phyloP scores from a whole-genome alignment of 2,329 filamentous ascomycete species.

The Rhinocladiella mackenziei region DNA sequence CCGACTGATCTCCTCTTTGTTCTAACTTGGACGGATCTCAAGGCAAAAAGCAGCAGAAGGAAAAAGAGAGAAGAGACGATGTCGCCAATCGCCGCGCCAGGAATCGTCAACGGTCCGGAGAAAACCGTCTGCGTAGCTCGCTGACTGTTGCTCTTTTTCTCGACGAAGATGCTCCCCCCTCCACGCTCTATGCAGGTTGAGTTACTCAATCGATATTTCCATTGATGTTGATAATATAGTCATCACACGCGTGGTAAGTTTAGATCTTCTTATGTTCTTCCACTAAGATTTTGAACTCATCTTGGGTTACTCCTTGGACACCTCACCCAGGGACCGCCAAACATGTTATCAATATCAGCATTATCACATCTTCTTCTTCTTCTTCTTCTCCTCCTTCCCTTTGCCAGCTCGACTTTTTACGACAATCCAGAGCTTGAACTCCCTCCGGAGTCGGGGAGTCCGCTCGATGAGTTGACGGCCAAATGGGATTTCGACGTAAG shows the following conservation, averaged over 20 bases:
- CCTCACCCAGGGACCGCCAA: too few relatives aligned
- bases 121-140: conserved; percentile 2
- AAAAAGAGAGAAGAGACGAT: background rate
- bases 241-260: background rate
- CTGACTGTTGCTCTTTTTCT: conserved; percentile 8
- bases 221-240: too few relatives aligned
- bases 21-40: too few relatives aligned
- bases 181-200: conserved; percentile 2
- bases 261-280: too few relatives aligned
- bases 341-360: background rate
- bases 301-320: background rate
- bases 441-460: conserved; percentile 29
- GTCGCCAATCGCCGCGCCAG: background rate
- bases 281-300: background rate
- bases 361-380: background rate
- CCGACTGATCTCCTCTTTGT: too few relatives aligned
- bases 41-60: too few relatives aligned
- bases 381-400: conserved; percentile 14
- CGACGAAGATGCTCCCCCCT: too few relatives aligned
- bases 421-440: conserved; percentile 41
- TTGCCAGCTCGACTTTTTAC: conserved; percentile 34
- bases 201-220: conserved; percentile 3
- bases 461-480: conserved; percentile 42
- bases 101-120: background rate
- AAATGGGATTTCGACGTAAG: conserved; percentile 49